Evolutionary conservation across 106 monocot genomes (phyloP).

Genomic region (Triglochin maritima): DNA sequence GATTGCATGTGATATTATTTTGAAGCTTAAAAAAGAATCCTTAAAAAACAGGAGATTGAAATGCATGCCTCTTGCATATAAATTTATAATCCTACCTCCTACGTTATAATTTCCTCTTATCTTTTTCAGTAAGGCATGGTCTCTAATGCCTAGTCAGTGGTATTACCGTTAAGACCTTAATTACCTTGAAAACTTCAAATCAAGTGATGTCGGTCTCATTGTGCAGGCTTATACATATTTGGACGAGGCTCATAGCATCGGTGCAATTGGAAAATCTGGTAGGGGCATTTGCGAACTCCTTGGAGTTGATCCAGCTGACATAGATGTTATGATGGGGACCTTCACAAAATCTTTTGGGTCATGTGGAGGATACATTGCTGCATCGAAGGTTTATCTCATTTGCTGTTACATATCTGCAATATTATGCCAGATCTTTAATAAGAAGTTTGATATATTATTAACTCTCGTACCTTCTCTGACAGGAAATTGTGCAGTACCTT

Average conservation of each 20-base stretch:
- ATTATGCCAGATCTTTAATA: neutral
- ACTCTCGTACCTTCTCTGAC: neutral
- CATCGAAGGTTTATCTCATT: conserved; percentile 16
- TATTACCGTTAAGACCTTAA: no score
- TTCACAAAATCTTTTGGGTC: conserved; percentile 32
- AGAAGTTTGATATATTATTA: neutral
- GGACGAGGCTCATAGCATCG: conserved; percentile 29
- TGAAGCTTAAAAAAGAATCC: no score
- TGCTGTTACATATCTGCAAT: neutral
- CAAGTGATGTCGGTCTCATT: neutral
- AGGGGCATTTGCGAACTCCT: conserved; percentile 26
- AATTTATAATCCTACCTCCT: no score
- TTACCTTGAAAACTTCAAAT: no score
- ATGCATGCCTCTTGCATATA: no score
- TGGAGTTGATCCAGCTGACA: conserved; percentile 21
- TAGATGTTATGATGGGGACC: conserved; percentile 30
- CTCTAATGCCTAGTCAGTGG: no score
- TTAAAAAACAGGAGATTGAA: no score
- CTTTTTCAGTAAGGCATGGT: no score
- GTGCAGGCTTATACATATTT: conserved; percentile 18
- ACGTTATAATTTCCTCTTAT: no score
- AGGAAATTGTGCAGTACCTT: conserved; percentile 26
- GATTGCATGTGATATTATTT: no score
- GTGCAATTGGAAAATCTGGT: conserved; percentile 25
- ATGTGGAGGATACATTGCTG: conserved; percentile 30